These are phyloP conservation scores for Phytopythium delawarense DNA, from an alignment of 352 stramenopile genomes.

Conservation along the genomic window DNA sequence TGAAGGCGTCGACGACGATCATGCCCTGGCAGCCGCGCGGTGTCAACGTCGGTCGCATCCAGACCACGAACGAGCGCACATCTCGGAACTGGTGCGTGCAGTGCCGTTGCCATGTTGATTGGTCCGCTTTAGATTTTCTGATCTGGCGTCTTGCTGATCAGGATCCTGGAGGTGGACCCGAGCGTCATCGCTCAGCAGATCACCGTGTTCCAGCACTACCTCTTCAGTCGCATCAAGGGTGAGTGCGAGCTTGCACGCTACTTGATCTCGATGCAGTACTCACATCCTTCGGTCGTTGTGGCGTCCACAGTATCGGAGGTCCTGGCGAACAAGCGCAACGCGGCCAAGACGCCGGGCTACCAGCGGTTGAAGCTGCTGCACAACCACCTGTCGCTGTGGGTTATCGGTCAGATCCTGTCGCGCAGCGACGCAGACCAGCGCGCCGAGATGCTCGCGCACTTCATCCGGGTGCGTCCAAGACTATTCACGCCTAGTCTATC, in stretches of 20 bases:
- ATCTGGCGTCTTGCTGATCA: slow-evolving; percentile 16
- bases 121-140: background rate
- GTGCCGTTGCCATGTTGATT: background rate
- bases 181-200: slow-evolving; percentile 82
- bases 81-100: slow-evolving; percentile 53
- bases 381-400: slow-evolving; percentile 85
- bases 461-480: slow-evolving; percentile 53
- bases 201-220: slow-evolving; percentile 82
- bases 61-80: slow-evolving; percentile 22
- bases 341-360: slow-evolving; percentile 76
- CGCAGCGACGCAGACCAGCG: slow-evolving; percentile 77
- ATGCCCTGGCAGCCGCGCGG: slow-evolving; percentile 53
- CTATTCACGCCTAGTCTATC: background rate
- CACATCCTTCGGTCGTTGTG: background rate
- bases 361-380: slow-evolving; percentile 78
- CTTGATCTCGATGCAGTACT: background rate
- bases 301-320: slow-evolving; percentile 64
- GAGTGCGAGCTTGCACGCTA: background rate
- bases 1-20: slow-evolving; percentile 30
- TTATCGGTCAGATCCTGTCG: slow-evolving; percentile 76
- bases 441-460: slow-evolving; percentile 76
- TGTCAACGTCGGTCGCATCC: slow-evolving; percentile 29
- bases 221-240: slow-evolving; percentile 88
- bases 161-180: slow-evolving; percentile 73
- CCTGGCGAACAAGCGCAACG: slow-evolving; percentile 67